Percentiles rank a stretch among this genome's conserved stretches.
These are phyloP conservation scores for Chrysoporthe puriensis DNA, from an alignment of 2,329 filamentous ascomycete species.

Conservation along the genomic window DNA sequence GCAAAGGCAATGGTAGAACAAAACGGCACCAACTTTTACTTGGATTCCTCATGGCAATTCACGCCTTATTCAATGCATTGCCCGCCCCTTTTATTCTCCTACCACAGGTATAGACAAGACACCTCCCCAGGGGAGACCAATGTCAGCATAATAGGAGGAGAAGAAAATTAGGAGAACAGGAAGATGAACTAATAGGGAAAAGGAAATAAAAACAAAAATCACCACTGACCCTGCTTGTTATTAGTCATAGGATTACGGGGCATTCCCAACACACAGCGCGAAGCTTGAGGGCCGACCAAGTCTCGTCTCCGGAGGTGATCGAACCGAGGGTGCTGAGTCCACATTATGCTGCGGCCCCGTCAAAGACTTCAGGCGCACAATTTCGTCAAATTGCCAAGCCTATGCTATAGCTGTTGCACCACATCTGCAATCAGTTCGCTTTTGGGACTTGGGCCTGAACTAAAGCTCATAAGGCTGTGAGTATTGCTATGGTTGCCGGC, in stretches of 20 bases:
- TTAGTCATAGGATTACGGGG: background rate
- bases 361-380: no score
- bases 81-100: background rate
- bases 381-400: no score
- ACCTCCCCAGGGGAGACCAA: background rate
- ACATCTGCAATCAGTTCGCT: background rate
- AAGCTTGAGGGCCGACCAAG: background rate
- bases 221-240: background rate
- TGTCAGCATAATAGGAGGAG: background rate
- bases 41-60: background rate
- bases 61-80: background rate
- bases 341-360: background rate
- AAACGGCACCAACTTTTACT: background rate
- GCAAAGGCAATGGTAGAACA: no score
- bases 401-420: background rate
- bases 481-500: background rate
- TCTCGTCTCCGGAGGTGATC: background rate
- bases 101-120: background rate
- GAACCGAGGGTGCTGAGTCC: background rate
- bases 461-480: background rate
- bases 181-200: background rate
- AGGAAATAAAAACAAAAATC: background rate
- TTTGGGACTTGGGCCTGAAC: background rate
- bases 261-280: background rate
- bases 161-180: no score